Evolutionary conservation across 2,329 filamentous ascomycete species (phyloP), one percentile per base, ranked within the genome.

Genomic region (Aspergillus persii): DNA sequence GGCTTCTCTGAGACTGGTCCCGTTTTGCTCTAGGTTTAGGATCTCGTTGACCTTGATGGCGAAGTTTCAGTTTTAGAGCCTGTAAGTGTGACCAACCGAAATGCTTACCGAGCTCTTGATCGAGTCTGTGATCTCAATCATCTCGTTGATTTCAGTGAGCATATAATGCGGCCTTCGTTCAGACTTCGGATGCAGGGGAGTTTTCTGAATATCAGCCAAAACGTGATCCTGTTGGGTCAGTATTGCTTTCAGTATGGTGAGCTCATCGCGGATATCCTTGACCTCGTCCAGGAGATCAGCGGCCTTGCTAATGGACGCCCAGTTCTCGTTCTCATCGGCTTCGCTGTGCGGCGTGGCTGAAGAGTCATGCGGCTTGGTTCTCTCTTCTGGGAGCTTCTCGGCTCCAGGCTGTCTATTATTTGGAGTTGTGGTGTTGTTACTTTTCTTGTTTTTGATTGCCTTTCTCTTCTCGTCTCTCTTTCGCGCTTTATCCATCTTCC

Each of bases 221-320:
- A 66, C 59, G 3, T 18, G 9, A 18, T 65, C 57, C 39, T 67
- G 65, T 36, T 61, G 52, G 23, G 63, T 53, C 18, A 67, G 44
- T 8, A 41, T 41, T n/a, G 31, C 52, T 30, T 63, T 67, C 18
- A 68, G 56, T 27, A 69, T 68, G 36, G 61, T 63, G 8, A 68
- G 61, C 51, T 69, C 65, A 52, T 69, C 65, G 3, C 58, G 47
- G 11, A 68, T 69, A 53, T 66, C 66, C 33, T 69, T 69, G 53
- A 68, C 61, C 39, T 66, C 61, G 3, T 57, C n/a, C 0, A 69
- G 41, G 29, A 66, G 63, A n/a, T 41, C 36, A 6, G 36, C 36
- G 15, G 36, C 36, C 15, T 41, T 41, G 36, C 36, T 41, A 15
- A 41, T 41, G 15, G 36, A n/a, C 36, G 12, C 12, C 36, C 36